phyloP scores from a whole-genome alignment of 805 yeast genomes.

The Wickerhamomyces chaumierensis region DNA sequence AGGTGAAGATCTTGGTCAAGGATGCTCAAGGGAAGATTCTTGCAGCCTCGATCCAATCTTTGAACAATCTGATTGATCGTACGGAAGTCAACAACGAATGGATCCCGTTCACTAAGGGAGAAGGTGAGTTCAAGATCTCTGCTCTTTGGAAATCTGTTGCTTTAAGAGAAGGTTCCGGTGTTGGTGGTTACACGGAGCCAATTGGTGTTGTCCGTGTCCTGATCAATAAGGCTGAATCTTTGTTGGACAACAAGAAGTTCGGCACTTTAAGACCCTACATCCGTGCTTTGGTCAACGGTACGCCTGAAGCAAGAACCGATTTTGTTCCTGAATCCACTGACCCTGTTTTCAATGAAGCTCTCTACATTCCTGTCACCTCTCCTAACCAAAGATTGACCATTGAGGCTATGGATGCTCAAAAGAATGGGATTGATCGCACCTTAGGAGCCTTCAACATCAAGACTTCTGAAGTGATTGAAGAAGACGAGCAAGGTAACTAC shows the following conservation, averaged over 20 bases:
- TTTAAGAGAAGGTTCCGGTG: conserved; percentile 52
- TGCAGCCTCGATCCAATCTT: conserved; percentile 47
- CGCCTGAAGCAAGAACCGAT: conserved; percentile 66
- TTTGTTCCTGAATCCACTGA: conserved; percentile 53
- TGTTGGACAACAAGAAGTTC: conserved; percentile 76
- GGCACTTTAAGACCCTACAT: conserved; percentile 92
- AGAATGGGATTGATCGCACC: conserved; percentile 68
- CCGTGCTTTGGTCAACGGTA: conserved; percentile 67
- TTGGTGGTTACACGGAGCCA: conserved; percentile 85
- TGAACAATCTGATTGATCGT: conserved; percentile 58
- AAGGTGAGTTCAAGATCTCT: conserved; percentile 60
- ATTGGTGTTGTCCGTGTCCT: conserved; percentile 80
- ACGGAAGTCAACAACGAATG: conserved; percentile 68
- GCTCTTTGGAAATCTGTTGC: conserved; percentile 84
- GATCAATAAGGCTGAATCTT: conserved; percentile 57
- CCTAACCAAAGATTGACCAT: conserved; percentile 72
- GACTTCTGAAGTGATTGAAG: conserved; percentile 54
- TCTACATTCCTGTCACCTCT: conserved; percentile 75
- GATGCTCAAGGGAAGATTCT: conserved; percentile 47
- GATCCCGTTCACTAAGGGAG: conserved; percentile 59
- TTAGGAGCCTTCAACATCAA: conserved; percentile 74
- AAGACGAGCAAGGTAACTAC: conserved; percentile 47
- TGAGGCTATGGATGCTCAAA: conserved; percentile 89
- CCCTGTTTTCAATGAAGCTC: conserved; percentile 79
- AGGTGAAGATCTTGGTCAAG: conserved; percentile 53